A percentile compares a stretch with the other conserved stretches of the same genome.
phyloP scores from a whole-genome alignment of 163 green algal species.

The Chloromonas sp. region DNA sequence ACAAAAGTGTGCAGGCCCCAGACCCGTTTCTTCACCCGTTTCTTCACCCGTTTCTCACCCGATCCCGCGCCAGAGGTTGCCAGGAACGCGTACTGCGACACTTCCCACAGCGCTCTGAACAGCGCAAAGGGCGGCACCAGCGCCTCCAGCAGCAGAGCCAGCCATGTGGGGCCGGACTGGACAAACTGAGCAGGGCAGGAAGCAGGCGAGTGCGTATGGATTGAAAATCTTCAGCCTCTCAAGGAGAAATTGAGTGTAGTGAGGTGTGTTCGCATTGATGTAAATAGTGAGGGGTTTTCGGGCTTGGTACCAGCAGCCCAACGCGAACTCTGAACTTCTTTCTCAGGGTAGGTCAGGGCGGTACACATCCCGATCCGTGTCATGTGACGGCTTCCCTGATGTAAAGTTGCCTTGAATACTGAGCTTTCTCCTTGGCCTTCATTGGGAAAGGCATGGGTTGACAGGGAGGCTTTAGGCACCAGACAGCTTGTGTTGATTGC shows the following conservation, averaged over 20 bases:
- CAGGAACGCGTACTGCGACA: constrained; percentile 74
- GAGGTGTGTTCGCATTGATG: neutral
- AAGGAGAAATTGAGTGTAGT: neutral
- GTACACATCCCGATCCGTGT: no score
- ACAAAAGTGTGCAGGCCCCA: neutral
- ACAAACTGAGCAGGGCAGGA: constrained; percentile 26
- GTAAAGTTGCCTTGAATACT: no score
- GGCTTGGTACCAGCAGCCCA: no score
- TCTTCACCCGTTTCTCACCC: neutral
- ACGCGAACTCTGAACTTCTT: no score
- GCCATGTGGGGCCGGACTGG: constrained; percentile 23
- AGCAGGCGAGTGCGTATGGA: neutral
- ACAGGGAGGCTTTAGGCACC: neutral
- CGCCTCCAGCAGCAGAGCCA: constrained; percentile 48
- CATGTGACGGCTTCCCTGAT: no score
- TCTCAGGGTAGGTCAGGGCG: no score
- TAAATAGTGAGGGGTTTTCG: neutral
- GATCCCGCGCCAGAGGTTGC: constrained; percentile 24
- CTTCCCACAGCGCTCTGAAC: constrained; percentile 68
- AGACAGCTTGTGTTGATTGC: neutral
- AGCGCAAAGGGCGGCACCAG: constrained; percentile 76
- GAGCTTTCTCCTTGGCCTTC: no score
- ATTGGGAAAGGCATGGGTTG: neutral
- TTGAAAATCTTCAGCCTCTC: neutral
- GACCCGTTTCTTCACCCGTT: neutral